Evolutionary conservation across 1,139 yeast species (phyloP).

Genomic region (Geotrichum fermentans): DNA sequence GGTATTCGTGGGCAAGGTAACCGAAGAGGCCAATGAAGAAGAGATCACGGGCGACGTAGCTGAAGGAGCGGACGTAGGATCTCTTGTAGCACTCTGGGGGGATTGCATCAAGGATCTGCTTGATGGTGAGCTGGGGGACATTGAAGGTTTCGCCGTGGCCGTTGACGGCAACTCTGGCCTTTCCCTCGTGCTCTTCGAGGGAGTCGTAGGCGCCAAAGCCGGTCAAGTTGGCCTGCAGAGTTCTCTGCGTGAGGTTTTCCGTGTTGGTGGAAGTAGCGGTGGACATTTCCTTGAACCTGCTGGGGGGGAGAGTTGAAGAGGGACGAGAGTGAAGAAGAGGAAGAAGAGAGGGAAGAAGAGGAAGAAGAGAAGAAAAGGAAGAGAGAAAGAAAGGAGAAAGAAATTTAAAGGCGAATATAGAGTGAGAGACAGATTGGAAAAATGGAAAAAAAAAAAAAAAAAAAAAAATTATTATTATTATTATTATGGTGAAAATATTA

Average conservation of each 20-base stretch:
- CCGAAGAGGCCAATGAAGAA: slow-evolving; percentile 48
- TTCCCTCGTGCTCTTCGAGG: slow-evolving; percentile 20
- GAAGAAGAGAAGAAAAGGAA: background rate
- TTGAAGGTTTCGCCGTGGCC: slow-evolving; percentile 61
- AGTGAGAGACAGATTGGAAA: too few species aligned
- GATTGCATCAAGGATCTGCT: slow-evolving; percentile 65
- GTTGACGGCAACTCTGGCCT: slow-evolving; percentile 39
- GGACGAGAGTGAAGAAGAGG: background rate
- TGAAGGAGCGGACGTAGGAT: slow-evolving; percentile 51
- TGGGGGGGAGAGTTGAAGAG: background rate
- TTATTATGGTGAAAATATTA: too few species aligned
- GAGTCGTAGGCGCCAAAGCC: slow-evolving; percentile 19
- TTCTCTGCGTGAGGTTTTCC: slow-evolving; percentile 22
- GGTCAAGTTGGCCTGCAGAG: slow-evolving; percentile 24
- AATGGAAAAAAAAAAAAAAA: background rate
- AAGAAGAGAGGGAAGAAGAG: background rate
- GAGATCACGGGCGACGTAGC: slow-evolving; percentile 64
- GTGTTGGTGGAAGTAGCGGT: slow-evolving; percentile 28
- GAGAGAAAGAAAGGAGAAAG: background rate
- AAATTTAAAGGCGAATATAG: too few species aligned
- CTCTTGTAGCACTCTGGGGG: slow-evolving; percentile 75
- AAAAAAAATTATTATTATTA: too few species aligned
- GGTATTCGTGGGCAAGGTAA: slow-evolving; percentile 49
- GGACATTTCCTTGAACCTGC: slow-evolving; percentile 15
- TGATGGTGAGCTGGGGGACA: slow-evolving; percentile 70